Conservation (phyloP, 2,329 filamentous ascomycete genomes). For the Stemphylium lycopersici region DNA sequence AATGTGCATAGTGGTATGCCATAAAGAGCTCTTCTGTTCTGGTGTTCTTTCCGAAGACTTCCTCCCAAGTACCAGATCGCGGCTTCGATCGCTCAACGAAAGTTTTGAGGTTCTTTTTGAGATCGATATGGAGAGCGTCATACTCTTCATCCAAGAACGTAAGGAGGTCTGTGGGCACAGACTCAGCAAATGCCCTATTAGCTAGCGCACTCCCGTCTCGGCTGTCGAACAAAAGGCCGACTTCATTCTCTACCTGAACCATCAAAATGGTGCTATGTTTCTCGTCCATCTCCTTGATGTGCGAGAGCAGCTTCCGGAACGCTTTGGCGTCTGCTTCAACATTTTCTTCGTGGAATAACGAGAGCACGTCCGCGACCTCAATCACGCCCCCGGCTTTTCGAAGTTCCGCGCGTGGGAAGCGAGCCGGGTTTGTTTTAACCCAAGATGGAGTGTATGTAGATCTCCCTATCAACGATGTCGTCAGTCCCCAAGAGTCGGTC, state of each 20-base stretch:
- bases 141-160: constrained; percentile 39
- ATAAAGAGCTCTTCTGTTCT: constrained; percentile 56
- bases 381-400: constrained; percentile 27
- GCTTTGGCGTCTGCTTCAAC: constrained; percentile 48
- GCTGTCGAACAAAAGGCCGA: constrained; percentile 59
- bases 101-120: constrained; percentile 11
- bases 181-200: constrained; percentile 43
- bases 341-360: constrained; percentile 45
- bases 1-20: constrained; percentile 54
- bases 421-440: constrained; percentile 44
- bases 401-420: constrained; percentile 34
- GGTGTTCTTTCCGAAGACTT: constrained; percentile 49
- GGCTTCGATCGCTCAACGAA: constrained; percentile 13
- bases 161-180: constrained; percentile 48
- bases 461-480: not conserved
- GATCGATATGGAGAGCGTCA: constrained; percentile 31
- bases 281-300: constrained; percentile 54
- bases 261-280: constrained; percentile 59
- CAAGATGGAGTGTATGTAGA: constrained; percentile 37
- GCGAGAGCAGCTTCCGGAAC: constrained; percentile 48
- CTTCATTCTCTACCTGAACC: constrained; percentile 65
- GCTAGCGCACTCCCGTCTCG: constrained; percentile 51
- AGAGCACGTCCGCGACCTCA: constrained; percentile 30
- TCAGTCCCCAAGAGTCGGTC: not conserved
- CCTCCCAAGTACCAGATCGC: constrained; percentile 42